Evolutionary conservation across 106 monocot genomes (phyloP), one percentile per base, ranked within the genome.

Genomic region (Dioscorea alata): DNA sequence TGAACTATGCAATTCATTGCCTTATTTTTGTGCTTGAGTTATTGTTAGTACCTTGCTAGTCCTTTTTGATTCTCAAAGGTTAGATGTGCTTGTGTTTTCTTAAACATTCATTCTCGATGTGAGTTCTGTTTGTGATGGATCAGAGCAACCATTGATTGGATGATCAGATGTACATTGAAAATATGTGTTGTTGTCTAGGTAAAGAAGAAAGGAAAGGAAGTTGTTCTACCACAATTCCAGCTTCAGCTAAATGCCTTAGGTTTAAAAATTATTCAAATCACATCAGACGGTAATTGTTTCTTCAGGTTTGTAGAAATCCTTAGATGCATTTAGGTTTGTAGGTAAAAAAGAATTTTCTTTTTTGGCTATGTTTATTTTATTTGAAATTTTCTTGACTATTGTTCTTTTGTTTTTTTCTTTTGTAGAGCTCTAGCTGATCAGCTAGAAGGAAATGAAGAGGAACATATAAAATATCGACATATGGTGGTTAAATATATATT

Each of bases 251-350:
- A 82, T 69, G 62, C 65, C 17, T 76, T 94, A 76, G 90, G 94
- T 33, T 71, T 94, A 66, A 89, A 90, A 76, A 80, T 94, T 53
- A 60, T 87, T 49, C 68, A 90, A 86, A 80, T 94, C 12, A 86
- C 82, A 51, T 67, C 89, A 61, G 94, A 94, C 79, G 94, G 94
- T 23, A 94, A 94, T 62, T 94, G 94, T 62, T 90, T 94, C 76
- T 90, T 90, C 74, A 84, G 94, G 94, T 94, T 28, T 28, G 28
- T 3, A 28, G 3, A n/a, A n/a, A n/a, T n/a, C n/a, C n/a, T n/a
- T n/a, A n/a, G n/a, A n/a, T n/a, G n/a, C n/a, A n/a, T 90, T 90
- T 74, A 84, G 94, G 94, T 94, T 28, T 28, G 28, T 3, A 28
- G 3, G 28, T 54, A 16, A 54, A 14, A 19, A 3, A 54, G 15